Conservation (phyloP, 305 asterid genomes). For the Andrographis paniculata region DNA sequence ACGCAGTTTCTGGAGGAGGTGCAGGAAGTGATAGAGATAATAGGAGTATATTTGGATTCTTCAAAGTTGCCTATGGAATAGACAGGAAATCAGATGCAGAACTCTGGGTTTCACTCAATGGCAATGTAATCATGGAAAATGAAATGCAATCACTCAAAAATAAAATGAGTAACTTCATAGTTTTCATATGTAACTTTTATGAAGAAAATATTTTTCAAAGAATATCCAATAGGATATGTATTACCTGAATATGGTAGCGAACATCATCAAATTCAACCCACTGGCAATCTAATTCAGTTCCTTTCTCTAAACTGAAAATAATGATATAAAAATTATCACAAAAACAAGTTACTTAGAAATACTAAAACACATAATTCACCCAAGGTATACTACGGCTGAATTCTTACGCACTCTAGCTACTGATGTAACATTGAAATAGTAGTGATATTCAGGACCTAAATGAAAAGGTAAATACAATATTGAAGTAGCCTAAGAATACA, state of each 20-base stretch:
- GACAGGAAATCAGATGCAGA: conserved; percentile 10
- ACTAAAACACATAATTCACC: conserved; percentile 1
- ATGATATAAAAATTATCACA: neutral
- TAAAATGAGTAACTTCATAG: neutral
- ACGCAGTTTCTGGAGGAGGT: conserved; percentile 83
- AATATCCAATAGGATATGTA: conserved; percentile 10
- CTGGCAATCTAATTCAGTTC: conserved; percentile 79
- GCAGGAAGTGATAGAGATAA: conserved; percentile 69
- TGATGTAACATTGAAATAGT: conserved; percentile 1
- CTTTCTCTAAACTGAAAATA: conserved; percentile 75
- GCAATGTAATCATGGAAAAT: conserved; percentile 4
- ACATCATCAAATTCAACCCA: conserved; percentile 88
- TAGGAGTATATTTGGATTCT: conserved; percentile 67
- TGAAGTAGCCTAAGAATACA: neutral
- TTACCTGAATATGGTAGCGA: conserved; percentile 86
- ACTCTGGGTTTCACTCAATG: conserved; percentile 10
- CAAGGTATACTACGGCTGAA: no score
- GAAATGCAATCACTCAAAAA: conserved; percentile 6
- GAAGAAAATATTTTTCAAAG: neutral
- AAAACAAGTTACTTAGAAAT: conserved; percentile 6
- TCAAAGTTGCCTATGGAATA: conserved; percentile 59
- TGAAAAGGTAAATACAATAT: conserved; percentile 1
- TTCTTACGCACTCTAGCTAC: neutral
- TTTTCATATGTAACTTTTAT: neutral
- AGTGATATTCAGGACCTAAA: conserved; percentile 3